phyloP scores from a whole-genome alignment of 768 basidiomycete species.

The Trametes cubensis region DNA sequence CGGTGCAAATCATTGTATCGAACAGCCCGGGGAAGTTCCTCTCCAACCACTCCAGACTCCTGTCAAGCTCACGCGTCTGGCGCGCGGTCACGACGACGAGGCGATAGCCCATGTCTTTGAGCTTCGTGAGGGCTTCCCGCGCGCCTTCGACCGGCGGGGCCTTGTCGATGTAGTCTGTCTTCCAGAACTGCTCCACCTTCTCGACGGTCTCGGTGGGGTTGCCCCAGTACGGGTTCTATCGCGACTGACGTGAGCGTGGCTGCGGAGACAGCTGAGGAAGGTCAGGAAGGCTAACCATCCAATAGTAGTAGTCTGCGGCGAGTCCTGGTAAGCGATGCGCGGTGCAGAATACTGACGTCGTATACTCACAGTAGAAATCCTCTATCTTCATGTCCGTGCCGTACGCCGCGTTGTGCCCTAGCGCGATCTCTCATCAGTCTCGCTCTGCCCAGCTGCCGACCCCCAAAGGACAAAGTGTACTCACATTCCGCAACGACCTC shows the following conservation, averaged over 20 bases:
- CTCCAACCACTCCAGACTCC: conserved; percentile 69
- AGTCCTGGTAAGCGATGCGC: neutral
- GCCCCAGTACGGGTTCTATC: conserved; percentile 63
- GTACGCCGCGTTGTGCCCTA: conserved; percentile 69
- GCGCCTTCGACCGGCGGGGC: conserved; percentile 64
- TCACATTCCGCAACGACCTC: conserved; percentile 56
- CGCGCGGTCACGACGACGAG: conserved; percentile 81
- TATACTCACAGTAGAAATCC: conserved; percentile 63
- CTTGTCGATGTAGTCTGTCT: conserved; percentile 48
- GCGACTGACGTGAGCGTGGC: neutral
- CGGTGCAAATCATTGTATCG: conserved; percentile 68
- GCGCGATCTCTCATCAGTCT: neutral
- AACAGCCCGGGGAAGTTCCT: conserved; percentile 67
- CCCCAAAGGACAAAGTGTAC: conserved; percentile 23
- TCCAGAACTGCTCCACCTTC: conserved; percentile 64
- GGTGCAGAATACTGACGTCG: neutral
- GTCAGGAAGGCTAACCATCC: conserved; percentile 54
- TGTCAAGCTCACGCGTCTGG: conserved; percentile 51
- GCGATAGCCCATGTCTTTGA: conserved; percentile 65
- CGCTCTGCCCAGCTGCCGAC: neutral
- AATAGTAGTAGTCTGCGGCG: conserved; percentile 66
- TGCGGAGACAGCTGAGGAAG: neutral
- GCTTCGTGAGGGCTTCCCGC: conserved; percentile 53
- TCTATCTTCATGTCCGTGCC: conserved; percentile 57
- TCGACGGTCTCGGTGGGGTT: conserved; percentile 54